These are phyloP conservation scores for Bertia moriformis DNA, from an alignment of 2,329 filamentous ascomycete species.

Conservation along the genomic window DNA sequence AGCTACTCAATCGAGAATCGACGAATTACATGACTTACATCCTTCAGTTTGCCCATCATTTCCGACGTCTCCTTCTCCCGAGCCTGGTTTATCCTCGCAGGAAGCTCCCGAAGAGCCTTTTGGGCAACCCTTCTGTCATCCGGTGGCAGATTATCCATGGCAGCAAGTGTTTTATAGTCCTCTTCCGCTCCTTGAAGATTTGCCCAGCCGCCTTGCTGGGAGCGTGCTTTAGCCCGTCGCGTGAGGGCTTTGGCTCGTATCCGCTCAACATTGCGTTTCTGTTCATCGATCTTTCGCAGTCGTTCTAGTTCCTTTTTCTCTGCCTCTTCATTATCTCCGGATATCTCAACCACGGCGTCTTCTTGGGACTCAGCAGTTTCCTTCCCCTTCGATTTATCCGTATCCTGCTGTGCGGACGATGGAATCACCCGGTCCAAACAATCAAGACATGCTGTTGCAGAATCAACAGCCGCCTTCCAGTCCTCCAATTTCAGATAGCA, in stretches of 20 bases:
- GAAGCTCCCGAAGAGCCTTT: constrained; percentile 49
- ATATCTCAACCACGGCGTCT: constrained; percentile 8
- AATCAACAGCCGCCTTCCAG: constrained; percentile 69
- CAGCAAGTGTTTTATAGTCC: constrained; percentile 60
- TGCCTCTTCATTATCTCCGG: constrained; percentile 24
- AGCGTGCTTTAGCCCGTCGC: constrained; percentile 60
- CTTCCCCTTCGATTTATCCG: constrained; percentile 7
- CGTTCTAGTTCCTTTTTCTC: constrained; percentile 29
- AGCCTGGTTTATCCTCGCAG: constrained; percentile 56
- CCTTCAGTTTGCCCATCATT: constrained; percentile 95
- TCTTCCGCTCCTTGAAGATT: constrained; percentile 63
- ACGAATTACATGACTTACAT: constrained; percentile 27
- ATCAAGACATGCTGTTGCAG: constrained; percentile 60
- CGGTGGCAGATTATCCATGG: constrained; percentile 42
- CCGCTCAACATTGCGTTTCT: constrained; percentile 31
- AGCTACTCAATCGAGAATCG: constrained; percentile 2
- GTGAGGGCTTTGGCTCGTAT: constrained; percentile 75
- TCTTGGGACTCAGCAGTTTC: constrained; percentile 8
- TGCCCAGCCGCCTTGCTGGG: constrained; percentile 63
- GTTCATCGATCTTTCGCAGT: constrained; percentile 23
- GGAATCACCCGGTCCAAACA: constrained; percentile 45
- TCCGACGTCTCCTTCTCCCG: constrained; percentile 81
- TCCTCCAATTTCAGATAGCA: constrained; percentile 74
- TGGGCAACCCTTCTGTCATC: constrained; percentile 57
- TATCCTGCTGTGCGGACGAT: constrained; percentile 10